Percentiles rank a stretch among this genome's conserved stretches.
Evolutionary conservation across 352 stramenopile genomes (phyloP).

Genomic region (Globisporangium lucens): DNA sequence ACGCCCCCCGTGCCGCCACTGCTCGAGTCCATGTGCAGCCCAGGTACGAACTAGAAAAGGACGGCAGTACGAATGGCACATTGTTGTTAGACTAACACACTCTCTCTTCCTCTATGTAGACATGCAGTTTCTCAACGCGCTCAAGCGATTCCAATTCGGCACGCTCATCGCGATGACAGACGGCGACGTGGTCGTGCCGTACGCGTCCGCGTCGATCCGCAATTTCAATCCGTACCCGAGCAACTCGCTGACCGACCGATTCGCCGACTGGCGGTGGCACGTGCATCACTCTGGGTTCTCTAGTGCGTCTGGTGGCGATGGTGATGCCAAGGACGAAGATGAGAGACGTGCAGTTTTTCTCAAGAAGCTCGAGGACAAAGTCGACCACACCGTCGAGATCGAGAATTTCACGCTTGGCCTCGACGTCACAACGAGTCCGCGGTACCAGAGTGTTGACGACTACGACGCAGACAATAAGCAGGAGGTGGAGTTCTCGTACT

Average conservation of each 20-base stretch:
- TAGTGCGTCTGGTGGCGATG: not conserved
- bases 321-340: not conserved
- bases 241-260: constrained; percentile 46
- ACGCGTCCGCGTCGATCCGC: constrained; percentile 65
- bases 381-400: constrained; percentile 43
- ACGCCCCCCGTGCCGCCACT: constrained; percentile 23
- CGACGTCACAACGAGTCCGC: constrained; percentile 12
- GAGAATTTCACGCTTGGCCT: constrained; percentile 3
- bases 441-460: constrained; percentile 52
- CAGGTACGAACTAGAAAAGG: constrained; percentile 20
- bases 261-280: constrained; percentile 66
- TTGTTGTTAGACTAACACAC: not conserved
- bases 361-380: constrained; percentile 32
- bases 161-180: constrained; percentile 77
- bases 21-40: constrained; percentile 65
- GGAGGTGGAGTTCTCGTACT: constrained; percentile 70
- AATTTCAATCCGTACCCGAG: constrained; percentile 68
- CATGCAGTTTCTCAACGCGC: constrained; percentile 46
- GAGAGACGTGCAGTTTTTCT: constrained; percentile 24
- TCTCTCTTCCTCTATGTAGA: constrained; percentile 17
- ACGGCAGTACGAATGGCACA: not conserved
- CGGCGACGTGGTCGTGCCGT: constrained; percentile 71
- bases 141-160: constrained; percentile 52
- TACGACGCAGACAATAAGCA: constrained; percentile 75
- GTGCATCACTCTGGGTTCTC: constrained; percentile 65